A percentile compares a stretch with the other conserved stretches of the same genome.
Conservation (phyloP, 805 yeast genomes). For the Pichia kluyveri region DNA sequence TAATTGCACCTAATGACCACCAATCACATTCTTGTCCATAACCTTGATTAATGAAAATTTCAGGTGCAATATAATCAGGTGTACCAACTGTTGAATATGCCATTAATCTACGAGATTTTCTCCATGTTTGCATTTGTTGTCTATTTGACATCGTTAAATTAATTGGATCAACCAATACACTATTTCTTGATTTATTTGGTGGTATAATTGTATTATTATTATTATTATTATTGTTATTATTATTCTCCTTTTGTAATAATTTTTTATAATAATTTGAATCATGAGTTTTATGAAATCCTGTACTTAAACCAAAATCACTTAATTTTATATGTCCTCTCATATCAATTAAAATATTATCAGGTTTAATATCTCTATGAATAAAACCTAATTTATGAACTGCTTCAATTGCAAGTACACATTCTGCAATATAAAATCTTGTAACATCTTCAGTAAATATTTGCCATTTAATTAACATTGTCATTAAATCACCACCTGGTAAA, state of each 20-base stretch:
- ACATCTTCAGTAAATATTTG: conserved; percentile 91
- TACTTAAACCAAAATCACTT: conserved; percentile 71
- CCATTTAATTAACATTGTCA: conserved; percentile 95
- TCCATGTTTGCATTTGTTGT: conserved; percentile 94
- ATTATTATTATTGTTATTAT: background rate
- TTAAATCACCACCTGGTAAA: conserved; percentile 75
- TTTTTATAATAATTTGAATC: conserved; percentile 82
- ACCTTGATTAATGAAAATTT: conserved; percentile 85
- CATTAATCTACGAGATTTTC: conserved; percentile 84
- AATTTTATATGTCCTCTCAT: conserved; percentile 56
- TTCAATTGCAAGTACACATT: conserved; percentile 89
- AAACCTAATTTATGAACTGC: conserved; percentile 89
- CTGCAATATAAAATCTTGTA: conserved; percentile 90
- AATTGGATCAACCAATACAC: conserved; percentile 88
- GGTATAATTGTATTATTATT: conserved; percentile 10
- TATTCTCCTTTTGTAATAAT: conserved; percentile 55
- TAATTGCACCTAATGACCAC: conserved; percentile 96
- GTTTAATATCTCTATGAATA: conserved; percentile 95
- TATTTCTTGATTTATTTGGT: conserved; percentile 45
- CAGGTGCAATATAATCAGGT: conserved; percentile 95
- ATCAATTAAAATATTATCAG: conserved; percentile 77
- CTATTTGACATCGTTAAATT: conserved; percentile 91
- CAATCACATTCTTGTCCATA: conserved; percentile 96
- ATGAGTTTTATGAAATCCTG: conserved; percentile 92
- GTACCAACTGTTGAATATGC: conserved; percentile 96